Conservation (phyloP, 805 yeast species). For the Kuraishia borneana region DNA sequence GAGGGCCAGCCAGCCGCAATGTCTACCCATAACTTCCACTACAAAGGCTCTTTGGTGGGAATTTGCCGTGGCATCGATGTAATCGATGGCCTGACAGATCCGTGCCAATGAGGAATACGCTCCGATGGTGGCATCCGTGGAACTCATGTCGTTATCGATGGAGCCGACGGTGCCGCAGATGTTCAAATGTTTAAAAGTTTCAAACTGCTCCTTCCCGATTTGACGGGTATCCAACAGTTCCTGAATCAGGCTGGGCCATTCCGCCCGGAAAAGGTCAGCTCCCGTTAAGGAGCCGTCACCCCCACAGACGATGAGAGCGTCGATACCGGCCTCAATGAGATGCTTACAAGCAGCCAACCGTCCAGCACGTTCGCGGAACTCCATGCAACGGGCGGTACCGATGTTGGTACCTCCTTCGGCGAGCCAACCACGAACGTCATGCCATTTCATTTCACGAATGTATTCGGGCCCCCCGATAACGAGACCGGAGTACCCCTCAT, state of each 20-base stretch:
- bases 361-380: constrained; percentile 78
- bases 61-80: constrained; percentile 94
- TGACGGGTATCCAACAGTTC: constrained; percentile 52
- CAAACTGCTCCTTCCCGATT: constrained; percentile 47
- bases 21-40: constrained; percentile 98
- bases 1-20: constrained; percentile 97
- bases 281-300: constrained; percentile 99
- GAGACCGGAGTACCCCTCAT: constrained; percentile 92
- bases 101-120: constrained; percentile 90
- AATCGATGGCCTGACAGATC: constrained; percentile 89
- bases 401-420: constrained; percentile 91
- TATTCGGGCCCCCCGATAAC: constrained; percentile 70
- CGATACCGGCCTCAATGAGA: constrained; percentile 80
- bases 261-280: constrained; percentile 87
- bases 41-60: constrained; percentile 97
- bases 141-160: constrained; percentile 96
- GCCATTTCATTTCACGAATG: constrained; percentile 78
- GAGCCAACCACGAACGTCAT: constrained; percentile 89
- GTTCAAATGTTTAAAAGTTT: constrained; percentile 59
- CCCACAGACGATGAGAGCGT: constrained; percentile 92
- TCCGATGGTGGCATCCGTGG: constrained; percentile 94
- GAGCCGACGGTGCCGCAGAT: constrained; percentile 95
- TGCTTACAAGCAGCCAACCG: constrained; percentile 76
- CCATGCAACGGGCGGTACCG: constrained; percentile 91
- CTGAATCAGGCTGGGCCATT: constrained; percentile 82